Evolutionary conservation across 2,329 filamentous ascomycete genomes (phyloP).

Genomic region (Cryphonectria radicalis): DNA sequence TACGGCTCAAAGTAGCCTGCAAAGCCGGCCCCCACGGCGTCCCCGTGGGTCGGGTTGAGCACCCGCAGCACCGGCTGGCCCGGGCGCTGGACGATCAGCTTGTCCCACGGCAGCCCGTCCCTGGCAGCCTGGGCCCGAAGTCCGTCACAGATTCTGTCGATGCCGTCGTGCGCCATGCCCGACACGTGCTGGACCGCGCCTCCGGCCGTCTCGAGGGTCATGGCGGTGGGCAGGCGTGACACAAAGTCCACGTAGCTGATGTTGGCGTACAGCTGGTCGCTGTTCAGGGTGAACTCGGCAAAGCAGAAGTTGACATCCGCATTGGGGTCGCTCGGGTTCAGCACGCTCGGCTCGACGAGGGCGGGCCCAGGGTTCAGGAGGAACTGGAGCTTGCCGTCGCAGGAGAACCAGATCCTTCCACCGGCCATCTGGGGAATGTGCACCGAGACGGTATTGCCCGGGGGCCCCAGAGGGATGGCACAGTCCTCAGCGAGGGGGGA

Average conservation of each 20-base stretch:
- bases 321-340: constrained; percentile 63
- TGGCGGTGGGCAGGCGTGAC: constrained; percentile 54
- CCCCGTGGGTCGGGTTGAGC: constrained; percentile 50
- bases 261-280: constrained; percentile 61
- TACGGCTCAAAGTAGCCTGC: constrained; percentile 48
- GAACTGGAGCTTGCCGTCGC: constrained; percentile 60
- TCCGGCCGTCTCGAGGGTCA: constrained; percentile 50
- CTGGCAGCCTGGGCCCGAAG: constrained; percentile 57
- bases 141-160: constrained; percentile 57
- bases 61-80: constrained; percentile 42
- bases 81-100: constrained; percentile 49
- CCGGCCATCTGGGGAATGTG: constrained; percentile 68
- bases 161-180: constrained; percentile 62
- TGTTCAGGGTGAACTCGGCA: constrained; percentile 65
- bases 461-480: constrained; percentile 61
- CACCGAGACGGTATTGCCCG: constrained; percentile 57
- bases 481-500: constrained; percentile 58
- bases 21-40: constrained; percentile 49
- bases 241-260: constrained; percentile 73
- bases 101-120: constrained; percentile 66
- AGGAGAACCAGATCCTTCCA: constrained; percentile 66
- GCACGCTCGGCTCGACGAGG: constrained; percentile 69
- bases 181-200: constrained; percentile 55
- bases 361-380: constrained; percentile 67
- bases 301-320: constrained; percentile 58